Evolutionary conservation across 1,284 basidiomycete genomes (phyloP).

Genomic region (Ceratobasidium sp.): DNA sequence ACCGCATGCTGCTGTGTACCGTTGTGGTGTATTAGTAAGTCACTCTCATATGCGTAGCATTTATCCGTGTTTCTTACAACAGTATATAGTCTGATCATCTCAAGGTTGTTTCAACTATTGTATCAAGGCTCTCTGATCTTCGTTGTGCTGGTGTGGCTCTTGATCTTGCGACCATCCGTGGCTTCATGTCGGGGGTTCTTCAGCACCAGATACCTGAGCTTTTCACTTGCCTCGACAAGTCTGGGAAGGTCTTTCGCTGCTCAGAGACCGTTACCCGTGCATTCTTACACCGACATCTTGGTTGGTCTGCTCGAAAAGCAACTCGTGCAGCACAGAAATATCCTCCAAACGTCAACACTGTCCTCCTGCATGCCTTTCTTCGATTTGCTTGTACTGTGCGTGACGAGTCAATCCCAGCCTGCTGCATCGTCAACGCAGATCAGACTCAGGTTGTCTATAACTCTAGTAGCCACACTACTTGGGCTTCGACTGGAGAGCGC

Average conservation of each 20-base stretch:
- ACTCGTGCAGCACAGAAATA: constrained; percentile 31
- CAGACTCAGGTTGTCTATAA: constrained; percentile 14
- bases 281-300: not conserved
- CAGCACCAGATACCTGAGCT: constrained; percentile 5
- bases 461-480: not conserved
- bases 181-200: constrained; percentile 12
- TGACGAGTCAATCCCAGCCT: not conserved
- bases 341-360: not conserved
- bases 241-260: constrained; percentile 7
- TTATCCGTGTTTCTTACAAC: not conserved
- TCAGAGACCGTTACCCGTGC: not conserved
- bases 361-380: constrained; percentile 12
- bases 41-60: not conserved
- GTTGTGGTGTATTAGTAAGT: constrained; percentile 6
- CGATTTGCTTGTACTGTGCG: constrained; percentile 7
- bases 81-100: constrained; percentile 2
- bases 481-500: not conserved
- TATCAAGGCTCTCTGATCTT: not conserved
- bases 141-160: not conserved
- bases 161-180: not conserved
- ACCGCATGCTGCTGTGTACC: not conserved
- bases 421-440: constrained; percentile 8
- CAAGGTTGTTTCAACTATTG: not conserved
- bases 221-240: not conserved
- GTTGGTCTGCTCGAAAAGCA: constrained; percentile 20